These are phyloP conservation scores for Solanum medicagineum DNA, from an alignment of 257 asterid species.

Conservation along the genomic window DNA sequence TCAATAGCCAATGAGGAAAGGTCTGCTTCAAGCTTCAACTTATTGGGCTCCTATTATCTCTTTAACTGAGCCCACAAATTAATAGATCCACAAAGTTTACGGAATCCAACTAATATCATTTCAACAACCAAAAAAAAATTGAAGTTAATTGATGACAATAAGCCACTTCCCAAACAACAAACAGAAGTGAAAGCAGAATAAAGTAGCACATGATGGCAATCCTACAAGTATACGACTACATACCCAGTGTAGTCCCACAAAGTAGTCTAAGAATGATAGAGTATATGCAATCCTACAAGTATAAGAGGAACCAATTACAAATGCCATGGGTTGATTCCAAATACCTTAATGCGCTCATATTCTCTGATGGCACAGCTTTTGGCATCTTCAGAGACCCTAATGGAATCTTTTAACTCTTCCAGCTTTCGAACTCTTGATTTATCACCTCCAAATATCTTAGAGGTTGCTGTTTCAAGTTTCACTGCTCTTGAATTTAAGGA, in stretches of 20 bases:
- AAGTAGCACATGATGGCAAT: background rate
- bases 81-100: background rate
- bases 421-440: slow-evolving; percentile 55
- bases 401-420: slow-evolving; percentile 68
- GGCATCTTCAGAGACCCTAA: slow-evolving; percentile 82
- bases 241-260: background rate
- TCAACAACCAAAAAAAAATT: background rate
- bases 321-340: background rate
- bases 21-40: background rate
- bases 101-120: background rate
- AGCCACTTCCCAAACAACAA: background rate
- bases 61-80: background rate
- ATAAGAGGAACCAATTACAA: background rate
- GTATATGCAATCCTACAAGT: background rate
- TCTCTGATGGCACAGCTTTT: slow-evolving; percentile 70
- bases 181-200: background rate
- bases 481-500: slow-evolving; percentile 72
- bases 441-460: slow-evolving; percentile 76
- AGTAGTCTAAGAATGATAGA: background rate
- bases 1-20: background rate
- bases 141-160: background rate
- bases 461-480: slow-evolving; percentile 68
- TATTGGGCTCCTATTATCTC: background rate
- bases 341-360: slow-evolving; percentile 90
- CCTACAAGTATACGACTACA: background rate